Base-by-base conservation (phyloP, 371 early-diverging fungal species). In the Mortierella sp. region DNA sequence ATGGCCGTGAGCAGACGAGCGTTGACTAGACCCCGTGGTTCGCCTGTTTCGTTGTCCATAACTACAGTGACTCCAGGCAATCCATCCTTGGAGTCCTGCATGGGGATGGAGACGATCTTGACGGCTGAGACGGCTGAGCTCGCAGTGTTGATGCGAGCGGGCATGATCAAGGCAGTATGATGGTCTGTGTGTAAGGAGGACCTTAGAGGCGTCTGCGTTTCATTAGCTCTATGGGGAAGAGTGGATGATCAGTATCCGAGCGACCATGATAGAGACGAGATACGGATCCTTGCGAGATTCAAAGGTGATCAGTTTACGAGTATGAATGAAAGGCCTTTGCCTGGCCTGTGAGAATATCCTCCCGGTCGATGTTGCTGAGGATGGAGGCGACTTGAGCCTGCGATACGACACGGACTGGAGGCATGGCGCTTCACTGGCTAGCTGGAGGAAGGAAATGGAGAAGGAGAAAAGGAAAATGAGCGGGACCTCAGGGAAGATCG, bases 141-240 rank as follows among this genome's bases (percentile, higher is more conserved):
- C 10, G 34, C 34, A 34, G 34, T 34, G 31, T 83, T 70, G 38
- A 87, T 79, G 26, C 89, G 72, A 7, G 87, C 82, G 18, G 89
- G 89, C 89, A 88, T 88, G 70, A 84, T 82, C 27, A 88, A 62
- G 0, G 84, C 82, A 28, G 82, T 64, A 52, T 84, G 86, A n/a
- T 51, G 48, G 6, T 80, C 73, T 0, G 86, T 84, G 5, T 67
- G 55, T 14, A 87, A 70, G 16, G 74, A 71, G 19, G 80, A 76
- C 26, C 89, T 76, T 27, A 82, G 82, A 27, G 89, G 89, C 1
- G 86, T 83, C 57, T 88, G 87, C 9, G 83, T 84, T 55, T 72
- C 42, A 46, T 71, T 79, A 23, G 24, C 59, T 24, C 64, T 72
- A 34, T 0, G 27, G 19, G 28, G 0, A n/a, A 16, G 31, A 6